Evolutionary conservation across 192 early-diverging fungal species (phyloP).

Genomic region (Powellomyces hirtus): DNA sequence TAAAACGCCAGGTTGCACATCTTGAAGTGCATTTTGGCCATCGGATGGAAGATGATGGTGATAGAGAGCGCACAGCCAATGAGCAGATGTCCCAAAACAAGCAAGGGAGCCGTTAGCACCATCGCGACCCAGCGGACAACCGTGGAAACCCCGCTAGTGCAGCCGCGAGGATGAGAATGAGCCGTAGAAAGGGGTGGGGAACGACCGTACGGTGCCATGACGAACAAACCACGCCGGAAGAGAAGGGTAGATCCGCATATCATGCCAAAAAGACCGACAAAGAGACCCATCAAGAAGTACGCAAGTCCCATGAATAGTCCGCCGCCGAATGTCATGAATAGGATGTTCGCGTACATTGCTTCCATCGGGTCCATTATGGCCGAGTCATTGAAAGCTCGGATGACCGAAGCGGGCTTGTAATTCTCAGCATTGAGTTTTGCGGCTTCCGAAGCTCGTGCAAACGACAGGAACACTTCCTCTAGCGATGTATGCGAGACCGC

Average conservation of each 20-base stretch:
- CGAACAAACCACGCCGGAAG: background rate
- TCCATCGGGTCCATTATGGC: background rate
- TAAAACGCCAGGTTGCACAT: background rate
- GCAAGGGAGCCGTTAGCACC: background rate
- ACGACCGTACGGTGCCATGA: background rate
- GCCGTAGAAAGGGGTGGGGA: background rate
- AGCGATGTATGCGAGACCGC: constrained; percentile 6
- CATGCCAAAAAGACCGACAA: background rate
- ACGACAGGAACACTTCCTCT: constrained; percentile 20
- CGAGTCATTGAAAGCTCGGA: background rate
- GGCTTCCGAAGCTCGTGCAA: background rate
- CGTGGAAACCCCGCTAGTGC: too few relatives aligned
- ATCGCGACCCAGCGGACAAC: background rate
- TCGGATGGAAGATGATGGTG: background rate
- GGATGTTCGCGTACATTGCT: background rate
- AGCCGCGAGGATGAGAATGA: too few relatives aligned
- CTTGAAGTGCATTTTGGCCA: background rate
- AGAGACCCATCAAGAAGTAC: background rate
- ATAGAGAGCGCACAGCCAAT: background rate
- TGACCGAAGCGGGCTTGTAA: background rate
- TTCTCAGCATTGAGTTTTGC: background rate
- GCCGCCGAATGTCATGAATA: background rate
- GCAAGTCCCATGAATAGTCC: background rate
- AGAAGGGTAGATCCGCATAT: background rate
- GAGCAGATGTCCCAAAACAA: background rate